Evolutionary conservation across 2,329 filamentous ascomycete genomes (phyloP).

Genomic region (Aspergillus brasiliensis): DNA sequence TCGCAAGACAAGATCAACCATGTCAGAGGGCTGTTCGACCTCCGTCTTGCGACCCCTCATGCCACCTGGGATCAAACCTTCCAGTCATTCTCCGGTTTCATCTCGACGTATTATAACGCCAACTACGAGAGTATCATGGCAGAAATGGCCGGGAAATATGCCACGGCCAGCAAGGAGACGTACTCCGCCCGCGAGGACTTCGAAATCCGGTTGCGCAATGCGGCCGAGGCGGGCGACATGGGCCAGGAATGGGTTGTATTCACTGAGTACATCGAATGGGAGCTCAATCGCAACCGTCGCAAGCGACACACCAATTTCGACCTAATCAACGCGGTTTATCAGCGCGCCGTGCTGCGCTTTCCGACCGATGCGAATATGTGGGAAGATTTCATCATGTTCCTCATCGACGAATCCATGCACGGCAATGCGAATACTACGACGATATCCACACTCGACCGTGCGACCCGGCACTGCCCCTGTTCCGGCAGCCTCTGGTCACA

Average conservation of each 20-base stretch:
- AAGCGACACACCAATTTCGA: conserved; percentile 57
- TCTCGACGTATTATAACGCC: conserved; percentile 57
- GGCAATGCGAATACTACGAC: conserved; percentile 51
- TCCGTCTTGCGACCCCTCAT: conserved; percentile 60
- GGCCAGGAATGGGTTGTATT: conserved; percentile 56
- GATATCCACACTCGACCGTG: conserved; percentile 74
- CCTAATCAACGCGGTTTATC: conserved; percentile 67
- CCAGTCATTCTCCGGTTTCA: conserved; percentile 61
- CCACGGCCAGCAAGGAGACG: conserved; percentile 49
- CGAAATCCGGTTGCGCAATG: conserved; percentile 57
- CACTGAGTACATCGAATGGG: conserved; percentile 80
- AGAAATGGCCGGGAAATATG: conserved; percentile 50
- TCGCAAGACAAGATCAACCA: conserved; percentile 52
- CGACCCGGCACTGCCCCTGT: conserved; percentile 89
- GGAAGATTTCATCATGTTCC: conserved; percentile 80
- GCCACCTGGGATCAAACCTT: conserved; percentile 62
- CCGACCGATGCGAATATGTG: conserved; percentile 74
- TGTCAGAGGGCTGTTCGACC: conserved; percentile 55
- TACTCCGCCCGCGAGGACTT: conserved; percentile 56
- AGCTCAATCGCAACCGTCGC: conserved; percentile 65
- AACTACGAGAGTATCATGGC: conserved; percentile 63
- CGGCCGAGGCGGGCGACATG: conserved; percentile 54
- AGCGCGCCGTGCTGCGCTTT: conserved; percentile 74
- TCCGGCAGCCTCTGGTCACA: conserved; percentile 89
- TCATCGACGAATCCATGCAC: conserved; percentile 57